Conservation (phyloP, 768 basidiomycete species). For the Boletus bicolor region DNA sequence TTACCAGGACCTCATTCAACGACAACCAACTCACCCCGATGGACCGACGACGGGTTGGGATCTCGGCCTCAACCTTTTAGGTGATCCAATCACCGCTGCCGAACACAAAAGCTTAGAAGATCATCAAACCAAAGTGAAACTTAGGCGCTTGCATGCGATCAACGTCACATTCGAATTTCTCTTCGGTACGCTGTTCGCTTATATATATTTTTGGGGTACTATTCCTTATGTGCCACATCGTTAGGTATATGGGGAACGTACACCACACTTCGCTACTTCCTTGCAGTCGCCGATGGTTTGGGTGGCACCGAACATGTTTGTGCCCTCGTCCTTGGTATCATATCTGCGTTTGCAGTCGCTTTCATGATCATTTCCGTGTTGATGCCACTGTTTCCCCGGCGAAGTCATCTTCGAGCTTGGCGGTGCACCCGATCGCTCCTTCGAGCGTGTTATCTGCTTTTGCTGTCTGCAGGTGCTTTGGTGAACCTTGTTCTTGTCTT, state of each 20-base stretch:
- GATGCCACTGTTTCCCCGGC: slow-evolving; percentile 36
- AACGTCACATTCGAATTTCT: slow-evolving; percentile 30
- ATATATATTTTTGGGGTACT: background rate
- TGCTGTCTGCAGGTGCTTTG: slow-evolving; percentile 50
- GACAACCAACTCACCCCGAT: slow-evolving; percentile 45
- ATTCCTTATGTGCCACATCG: background rate
- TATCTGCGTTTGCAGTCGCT: slow-evolving; percentile 23
- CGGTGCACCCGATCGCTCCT: slow-evolving; percentile 24
- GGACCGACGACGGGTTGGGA: slow-evolving; percentile 30
- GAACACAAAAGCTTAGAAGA: slow-evolving; percentile 34
- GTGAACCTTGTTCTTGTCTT: slow-evolving; percentile 55
- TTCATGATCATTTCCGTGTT: slow-evolving; percentile 37
- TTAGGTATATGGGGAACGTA: slow-evolving; percentile 60
- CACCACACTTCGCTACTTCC: slow-evolving; percentile 60
- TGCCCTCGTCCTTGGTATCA: slow-evolving; percentile 26
- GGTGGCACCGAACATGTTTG: slow-evolving; percentile 39
- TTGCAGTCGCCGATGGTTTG: slow-evolving; percentile 51
- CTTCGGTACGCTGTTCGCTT: slow-evolving; percentile 32
- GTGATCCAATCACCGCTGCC: slow-evolving; percentile 29
- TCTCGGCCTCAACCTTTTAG: slow-evolving; percentile 28
- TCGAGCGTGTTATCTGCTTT: slow-evolving; percentile 42
- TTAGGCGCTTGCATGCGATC: slow-evolving; percentile 34
- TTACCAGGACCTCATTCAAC: slow-evolving; percentile 37
- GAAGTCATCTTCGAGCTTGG: slow-evolving; percentile 8
- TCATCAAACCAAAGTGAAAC: slow-evolving; percentile 25